These are phyloP conservation scores for Blastomyces emzantsi DNA, from an alignment of 2,329 filamentous ascomycete genomes.

Conservation along the genomic window DNA sequence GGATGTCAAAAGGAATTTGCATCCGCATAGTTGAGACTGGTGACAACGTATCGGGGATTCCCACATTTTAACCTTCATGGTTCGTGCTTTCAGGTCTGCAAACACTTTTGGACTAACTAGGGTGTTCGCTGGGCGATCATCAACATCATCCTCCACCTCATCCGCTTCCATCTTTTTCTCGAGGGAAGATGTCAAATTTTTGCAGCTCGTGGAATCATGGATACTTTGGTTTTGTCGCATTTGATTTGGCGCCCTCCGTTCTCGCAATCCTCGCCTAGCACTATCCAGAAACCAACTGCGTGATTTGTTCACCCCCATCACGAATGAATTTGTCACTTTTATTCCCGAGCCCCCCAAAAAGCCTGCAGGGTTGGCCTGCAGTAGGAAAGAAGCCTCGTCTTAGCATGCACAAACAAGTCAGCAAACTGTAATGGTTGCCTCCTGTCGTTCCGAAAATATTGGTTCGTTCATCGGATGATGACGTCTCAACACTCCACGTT, in stretches of 20 bases:
- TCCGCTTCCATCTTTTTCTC: background rate
- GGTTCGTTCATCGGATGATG: background rate
- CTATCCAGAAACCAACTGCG: background rate
- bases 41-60: background rate
- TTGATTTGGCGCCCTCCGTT: background rate
- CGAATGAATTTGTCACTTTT: background rate
- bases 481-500: background rate
- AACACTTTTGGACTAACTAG: too few species aligned
- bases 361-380: background rate
- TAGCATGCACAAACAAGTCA: background rate
- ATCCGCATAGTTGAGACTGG: background rate
- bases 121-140: background rate
- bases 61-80: constrained; percentile 4
- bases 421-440: background rate
- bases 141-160: background rate
- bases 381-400: background rate
- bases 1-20: background rate
- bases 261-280: background rate
- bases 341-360: background rate
- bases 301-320: background rate
- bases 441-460: background rate
- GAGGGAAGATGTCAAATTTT: background rate
- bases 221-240: background rate
- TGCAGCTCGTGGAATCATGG: background rate
- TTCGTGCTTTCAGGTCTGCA: background rate